Evolutionary conservation across 495 filamentous ascomycete species (phyloP).

Genomic region (Aspergillus steynii): DNA sequence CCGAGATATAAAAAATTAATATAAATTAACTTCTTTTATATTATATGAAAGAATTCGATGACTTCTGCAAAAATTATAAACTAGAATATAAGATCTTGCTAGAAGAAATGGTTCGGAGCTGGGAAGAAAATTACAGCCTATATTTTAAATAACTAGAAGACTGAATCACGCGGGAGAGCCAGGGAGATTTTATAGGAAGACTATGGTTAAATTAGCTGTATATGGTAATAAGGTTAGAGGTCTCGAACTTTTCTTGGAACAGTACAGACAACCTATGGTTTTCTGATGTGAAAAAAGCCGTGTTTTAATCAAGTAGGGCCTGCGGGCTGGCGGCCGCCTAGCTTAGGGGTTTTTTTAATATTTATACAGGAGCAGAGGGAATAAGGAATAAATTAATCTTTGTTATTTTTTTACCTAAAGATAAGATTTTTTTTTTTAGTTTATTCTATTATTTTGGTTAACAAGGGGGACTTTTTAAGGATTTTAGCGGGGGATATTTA

Average conservation of each 20-base stretch:
- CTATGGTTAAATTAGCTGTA: not conserved
- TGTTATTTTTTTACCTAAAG: not conserved
- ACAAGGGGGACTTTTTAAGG: not conserved
- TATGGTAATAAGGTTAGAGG: not conserved
- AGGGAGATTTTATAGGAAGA: not conserved
- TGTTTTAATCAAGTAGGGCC: not conserved
- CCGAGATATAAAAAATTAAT: constrained; percentile 20
- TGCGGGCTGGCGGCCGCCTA: not conserved
- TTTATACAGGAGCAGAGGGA: not conserved
- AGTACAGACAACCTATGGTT: not conserved
- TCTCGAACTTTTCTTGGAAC: not conserved
- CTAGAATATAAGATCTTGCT: constrained; percentile 14
- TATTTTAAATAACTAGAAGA: constrained; percentile 24
- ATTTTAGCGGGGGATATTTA: not conserved
- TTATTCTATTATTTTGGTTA: not conserved
- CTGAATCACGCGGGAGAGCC: not conserved
- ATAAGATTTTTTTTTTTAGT: not conserved
- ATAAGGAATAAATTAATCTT: not conserved
- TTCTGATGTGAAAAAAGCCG: not conserved
- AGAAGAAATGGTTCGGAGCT: constrained; percentile 15
- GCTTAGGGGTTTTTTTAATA: not conserved
- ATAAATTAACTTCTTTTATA: constrained; percentile 23
- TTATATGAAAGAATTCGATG: constrained; percentile 24
- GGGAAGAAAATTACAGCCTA: constrained; percentile 16
- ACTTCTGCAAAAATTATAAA: constrained; percentile 19